A percentile compares a stretch with the other conserved stretches of the same genome.
Evolutionary conservation across 176 grass and related monocot species (phyloP).

Genomic region (Triticum aestivum): IWGSC_CS_RefSeq_v2.1 NC_057809.1:526359613-526360112

Average conservation of each 20-base stretch:
- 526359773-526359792: background rate
- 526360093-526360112: no score
- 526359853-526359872: background rate
- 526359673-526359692: background rate
- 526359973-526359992: background rate
- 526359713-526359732: background rate
- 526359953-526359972: background rate
- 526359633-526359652: background rate
- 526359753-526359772: slow-evolving; percentile 3
- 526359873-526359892: background rate
- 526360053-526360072: background rate
- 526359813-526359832: background rate
- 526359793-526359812: background rate
- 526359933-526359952: background rate
- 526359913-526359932: background rate
- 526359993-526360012: background rate
- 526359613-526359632: background rate
- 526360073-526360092: no score
- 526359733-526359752: background rate
- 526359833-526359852: background rate
- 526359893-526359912: background rate
- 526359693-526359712: slow-evolving; percentile 5
- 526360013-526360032: background rate
- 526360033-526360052: background rate
- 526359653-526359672: background rate